Evolutionary conservation across 2,329 filamentous ascomycete species (phyloP), one percentile per base, ranked within the genome.

Genomic region (Fusarium subglutinans): DNA sequence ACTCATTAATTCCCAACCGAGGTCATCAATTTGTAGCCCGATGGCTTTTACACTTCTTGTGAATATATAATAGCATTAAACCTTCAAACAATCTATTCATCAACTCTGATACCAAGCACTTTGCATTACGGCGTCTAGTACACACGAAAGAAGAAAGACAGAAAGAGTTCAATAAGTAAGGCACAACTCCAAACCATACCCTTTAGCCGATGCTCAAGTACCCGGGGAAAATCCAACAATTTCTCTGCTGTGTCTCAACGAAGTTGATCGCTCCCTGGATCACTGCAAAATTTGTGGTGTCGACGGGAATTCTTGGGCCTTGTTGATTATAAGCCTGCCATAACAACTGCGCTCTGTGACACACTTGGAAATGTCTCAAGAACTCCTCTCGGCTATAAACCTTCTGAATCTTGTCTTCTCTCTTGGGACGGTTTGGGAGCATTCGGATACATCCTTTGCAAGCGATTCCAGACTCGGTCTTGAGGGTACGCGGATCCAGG

Each of bases 21-120:
- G 17, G 3, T 37, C 30, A 4, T 9, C n/a, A 18, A 0, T 6
- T 20, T 5, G 0, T 26, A 8, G 6, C 6, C 13, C 3, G 30
- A 53, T 5, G 3, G 6, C 18, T 6, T 26, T 37, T 30, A 5
- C 4, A 26, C 13, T 22, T 53, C 30, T 53, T 53, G 13, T 53
- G 4, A 37, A 37, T 3, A 26, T 53, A 26, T 37, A 37, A 20
- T 53, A 37, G 17, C 1, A 53, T 35, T 8, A 18, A 8, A 24
- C 18, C 17, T 37, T 37, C 0, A 12, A 37, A 37, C 8, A 26
- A 15, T 37, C 4, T 37, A 26, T 53, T 26, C 9, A 2, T 20
- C n/a, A 37, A 24, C 12, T 35, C 6, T 35, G n/a, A 24, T 6
- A 35, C 1, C 3, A 11, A 51, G 6, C n/a, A 2, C 4, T 51